Evolutionary conservation across 2,329 filamentous ascomycete species (phyloP), one percentile per base, ranked within the genome.

Genomic region (Penicillium capsulatum): DNA sequence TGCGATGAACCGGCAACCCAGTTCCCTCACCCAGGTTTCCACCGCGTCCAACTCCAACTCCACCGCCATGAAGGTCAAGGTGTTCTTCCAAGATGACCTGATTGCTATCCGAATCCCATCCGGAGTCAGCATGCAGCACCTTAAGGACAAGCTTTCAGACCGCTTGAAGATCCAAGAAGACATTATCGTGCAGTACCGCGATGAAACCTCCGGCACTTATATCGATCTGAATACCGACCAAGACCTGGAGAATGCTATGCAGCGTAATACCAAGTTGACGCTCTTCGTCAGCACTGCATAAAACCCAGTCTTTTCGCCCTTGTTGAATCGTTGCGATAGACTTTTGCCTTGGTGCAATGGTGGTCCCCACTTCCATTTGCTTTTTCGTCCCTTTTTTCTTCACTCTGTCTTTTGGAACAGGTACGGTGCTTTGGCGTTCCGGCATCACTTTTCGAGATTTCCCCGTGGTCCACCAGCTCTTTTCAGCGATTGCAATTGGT

Each of bases 1-100:
- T 7, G 54, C 60, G 14, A 71, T 71, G 67, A 63, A 68, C 38
- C 67, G 68, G 11, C 69, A 74, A 39, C 55, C 77, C 34, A 76
- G 74, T 26, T 83, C 76, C 4, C 64, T 81, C 42, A 70, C 68
- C 2, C 68, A 70, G 47, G 56, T 61, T 17, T 69, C 68, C 2
- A 56, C 50, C 17, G 53, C 59, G 3, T 66, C 67, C 7, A 62
- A 58, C 4, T 66, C 67, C 7, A 62, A 58, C 44, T 53, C 54
- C 32, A 68, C 75, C 6, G 76, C 80, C 3, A 83, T 96, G 71
- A 97, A 96, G 66, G 86, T 97, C 62, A 97, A 97, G 69, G 84
- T 96, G 38, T 92, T 86, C 70, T 96, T 88, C 70, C 86, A 91
- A 50, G 84, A 90, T 45, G 91, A 96, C 52, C 80, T 94, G 40